Evolutionary conservation across 768 basidiomycete genomes (phyloP), one percentile per base, ranked within the genome.

Genomic region (Tulasnella sp.): DNA sequence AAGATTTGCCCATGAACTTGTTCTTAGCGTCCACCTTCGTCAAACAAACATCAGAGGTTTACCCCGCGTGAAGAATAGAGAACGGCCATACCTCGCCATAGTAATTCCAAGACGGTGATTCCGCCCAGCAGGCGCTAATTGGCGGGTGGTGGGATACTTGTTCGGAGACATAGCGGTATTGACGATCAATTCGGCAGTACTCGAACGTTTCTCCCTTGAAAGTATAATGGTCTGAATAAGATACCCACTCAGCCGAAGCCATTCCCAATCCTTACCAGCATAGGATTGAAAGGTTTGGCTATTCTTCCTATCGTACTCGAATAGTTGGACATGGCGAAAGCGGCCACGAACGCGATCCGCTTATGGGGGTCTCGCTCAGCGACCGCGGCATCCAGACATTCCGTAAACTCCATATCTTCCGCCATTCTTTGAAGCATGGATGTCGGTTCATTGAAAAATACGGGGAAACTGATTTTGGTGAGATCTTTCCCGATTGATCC

Each of bases 121-220:
- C 95, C 0, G 91, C 91, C 88, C 92, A 96, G 79, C 95, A 98
- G 8, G 95, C 95, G 4, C 93, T 94, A 66, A 98, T 94, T 0
- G 95, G 95, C 5, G 96, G 96, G 80, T 98, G 96, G 80, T 98
- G 95, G 77, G 90, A 94, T 74, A 98, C 96, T 84, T 98, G 95
- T 78, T 99, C 96, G 0, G 93, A 94, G 40, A 96, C 81, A 78
- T 98, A 99, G 39, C 94, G 87, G 78, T 95, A 98, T 78, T 92
- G 86, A 78, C 90, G 91, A 77, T 95, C 92, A 39, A 92, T 79
- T 69, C 90, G 84, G 39, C 92, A 93, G 77, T 97, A 95, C 80
- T 98, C 95, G 76, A 96, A 98, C 2, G 94, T 95, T 80, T 98
- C 95, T 77, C 89, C 87, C 87, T 94, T 76, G 3, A 75, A 62